These are phyloP conservation scores for Lichtheimia ornata DNA, from an alignment of 371 early-diverging fungal genomes.

Conservation along the genomic window DNA sequence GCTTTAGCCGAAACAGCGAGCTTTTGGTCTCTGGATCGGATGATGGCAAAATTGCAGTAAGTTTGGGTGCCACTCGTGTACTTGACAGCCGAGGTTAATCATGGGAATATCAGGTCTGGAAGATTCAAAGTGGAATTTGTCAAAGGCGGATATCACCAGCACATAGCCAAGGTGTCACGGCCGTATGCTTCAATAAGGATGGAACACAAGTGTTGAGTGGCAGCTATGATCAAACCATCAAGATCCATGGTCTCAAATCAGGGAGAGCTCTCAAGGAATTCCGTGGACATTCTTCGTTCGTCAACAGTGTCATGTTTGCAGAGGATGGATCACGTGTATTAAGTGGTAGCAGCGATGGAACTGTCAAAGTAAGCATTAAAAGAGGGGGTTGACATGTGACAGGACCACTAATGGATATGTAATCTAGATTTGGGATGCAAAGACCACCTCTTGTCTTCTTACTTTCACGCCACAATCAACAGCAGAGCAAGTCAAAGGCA, in stretches of 20 bases:
- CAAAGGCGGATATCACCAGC: slow-evolving; percentile 77
- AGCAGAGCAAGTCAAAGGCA: slow-evolving; percentile 4
- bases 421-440: slow-evolving; percentile 78
- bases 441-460: slow-evolving; percentile 43
- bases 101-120: slow-evolving; percentile 64
- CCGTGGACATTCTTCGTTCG: slow-evolving; percentile 89
- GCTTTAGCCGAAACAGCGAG: slow-evolving; percentile 78
- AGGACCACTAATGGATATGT: not conserved
- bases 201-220: slow-evolving; percentile 77
- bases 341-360: slow-evolving; percentile 87
- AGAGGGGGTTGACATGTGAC: not conserved
- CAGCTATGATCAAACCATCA: slow-evolving; percentile 81
- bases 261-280: slow-evolving; percentile 89
- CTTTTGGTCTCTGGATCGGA: slow-evolving; percentile 84
- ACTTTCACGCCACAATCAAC: slow-evolving; percentile 49
- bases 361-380: slow-evolving; percentile 65
- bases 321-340: slow-evolving; percentile 68
- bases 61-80: not conserved
- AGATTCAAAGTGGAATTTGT: slow-evolving; percentile 75
- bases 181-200: slow-evolving; percentile 78
- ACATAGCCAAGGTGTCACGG: slow-evolving; percentile 86
- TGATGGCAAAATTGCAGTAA: slow-evolving; percentile 84
- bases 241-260: slow-evolving; percentile 88
- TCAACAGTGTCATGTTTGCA: slow-evolving; percentile 78
- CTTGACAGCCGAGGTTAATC: not conserved